These are phyloP conservation scores for Ceratobasidium sp. DNA, from an alignment of 1,284 basidiomycete genomes.

Conservation along the genomic window DNA sequence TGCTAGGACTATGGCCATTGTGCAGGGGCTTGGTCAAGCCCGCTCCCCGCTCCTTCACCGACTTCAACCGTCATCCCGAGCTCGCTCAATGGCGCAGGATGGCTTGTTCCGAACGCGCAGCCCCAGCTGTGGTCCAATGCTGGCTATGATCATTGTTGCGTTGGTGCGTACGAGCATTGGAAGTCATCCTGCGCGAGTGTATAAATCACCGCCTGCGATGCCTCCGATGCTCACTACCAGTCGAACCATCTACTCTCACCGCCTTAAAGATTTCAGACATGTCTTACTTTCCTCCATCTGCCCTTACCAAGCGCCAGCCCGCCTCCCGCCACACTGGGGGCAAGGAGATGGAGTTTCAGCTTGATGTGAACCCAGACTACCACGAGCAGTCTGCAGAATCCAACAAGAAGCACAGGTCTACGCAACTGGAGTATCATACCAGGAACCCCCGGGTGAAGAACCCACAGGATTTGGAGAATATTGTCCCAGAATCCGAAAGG, in stretches of 20 bases:
- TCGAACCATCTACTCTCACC: too few species aligned
- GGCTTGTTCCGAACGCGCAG: neutral
- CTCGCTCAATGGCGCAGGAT: neutral
- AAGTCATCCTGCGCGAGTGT: slow-evolving; percentile 11
- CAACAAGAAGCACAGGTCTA: neutral
- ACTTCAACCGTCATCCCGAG: slow-evolving; percentile 19
- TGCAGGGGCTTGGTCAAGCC: neutral
- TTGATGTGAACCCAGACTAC: neutral
- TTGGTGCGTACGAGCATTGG: slow-evolving; percentile 6
- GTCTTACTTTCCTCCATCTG: too few species aligned
- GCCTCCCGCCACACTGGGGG: too few species aligned
- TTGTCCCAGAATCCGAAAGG: slow-evolving; percentile 12
- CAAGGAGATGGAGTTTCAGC: neutral
- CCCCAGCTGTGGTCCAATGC: neutral
- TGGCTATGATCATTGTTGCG: neutral
- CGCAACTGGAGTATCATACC: neutral
- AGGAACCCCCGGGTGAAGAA: neutral
- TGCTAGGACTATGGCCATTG: slow-evolving; percentile 25
- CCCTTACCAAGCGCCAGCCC: too few species aligned
- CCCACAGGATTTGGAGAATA: neutral
- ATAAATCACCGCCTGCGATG: too few species aligned
- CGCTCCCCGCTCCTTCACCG: slow-evolving; percentile 1
- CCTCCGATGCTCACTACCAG: too few species aligned
- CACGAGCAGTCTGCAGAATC: neutral
- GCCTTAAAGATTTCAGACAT: too few species aligned